Evolutionary conservation across 1,284 basidiomycete species (phyloP).

Genomic region (Porogramme epimiltina): DNA sequence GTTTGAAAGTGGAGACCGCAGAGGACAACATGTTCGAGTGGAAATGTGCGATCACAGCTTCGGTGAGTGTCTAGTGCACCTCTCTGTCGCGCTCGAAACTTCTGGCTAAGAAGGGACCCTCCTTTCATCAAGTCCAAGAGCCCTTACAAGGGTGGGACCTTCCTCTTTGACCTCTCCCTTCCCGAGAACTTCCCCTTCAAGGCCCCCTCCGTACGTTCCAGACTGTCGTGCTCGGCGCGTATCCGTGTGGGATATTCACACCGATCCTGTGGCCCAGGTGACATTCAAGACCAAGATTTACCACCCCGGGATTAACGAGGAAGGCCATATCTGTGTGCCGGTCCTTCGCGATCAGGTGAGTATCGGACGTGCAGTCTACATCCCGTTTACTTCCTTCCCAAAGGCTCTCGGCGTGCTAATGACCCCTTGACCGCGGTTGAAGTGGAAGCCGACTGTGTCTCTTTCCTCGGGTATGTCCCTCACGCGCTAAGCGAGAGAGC

Average conservation of each 20-base stretch:
- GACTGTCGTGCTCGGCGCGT: too few species aligned
- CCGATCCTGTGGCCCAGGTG: too few species aligned
- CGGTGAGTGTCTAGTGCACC: constrained; percentile 53
- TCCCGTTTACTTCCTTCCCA: background rate
- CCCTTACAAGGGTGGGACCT: constrained; percentile 86
- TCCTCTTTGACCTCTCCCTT: constrained; percentile 72
- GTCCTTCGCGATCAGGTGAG: constrained; percentile 81
- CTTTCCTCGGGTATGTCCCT: constrained; percentile 63
- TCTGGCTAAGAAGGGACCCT: too few species aligned
- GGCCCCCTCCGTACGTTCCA: constrained; percentile 75
- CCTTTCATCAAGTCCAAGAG: constrained; percentile 75
- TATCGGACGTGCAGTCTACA: constrained; percentile 13
- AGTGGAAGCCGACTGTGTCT: constrained; percentile 92
- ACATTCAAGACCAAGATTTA: constrained; percentile 88
- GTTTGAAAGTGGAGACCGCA: constrained; percentile 61
- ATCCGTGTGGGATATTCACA: too few species aligned
- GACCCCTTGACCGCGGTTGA: background rate
- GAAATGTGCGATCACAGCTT: constrained; percentile 78
- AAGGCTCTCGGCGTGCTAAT: background rate
- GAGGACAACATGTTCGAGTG: constrained; percentile 80
- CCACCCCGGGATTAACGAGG: constrained; percentile 92
- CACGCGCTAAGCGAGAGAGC: too few species aligned
- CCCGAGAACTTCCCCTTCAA: constrained; percentile 90
- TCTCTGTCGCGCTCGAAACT: too few species aligned
- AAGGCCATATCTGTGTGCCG: constrained; percentile 83